Percentiles rank a stretch among this genome's conserved stretches.
phyloP scores from a whole-genome alignment of 345 rosid genomes.

The Eucalyptus erythrocorys region DNA sequence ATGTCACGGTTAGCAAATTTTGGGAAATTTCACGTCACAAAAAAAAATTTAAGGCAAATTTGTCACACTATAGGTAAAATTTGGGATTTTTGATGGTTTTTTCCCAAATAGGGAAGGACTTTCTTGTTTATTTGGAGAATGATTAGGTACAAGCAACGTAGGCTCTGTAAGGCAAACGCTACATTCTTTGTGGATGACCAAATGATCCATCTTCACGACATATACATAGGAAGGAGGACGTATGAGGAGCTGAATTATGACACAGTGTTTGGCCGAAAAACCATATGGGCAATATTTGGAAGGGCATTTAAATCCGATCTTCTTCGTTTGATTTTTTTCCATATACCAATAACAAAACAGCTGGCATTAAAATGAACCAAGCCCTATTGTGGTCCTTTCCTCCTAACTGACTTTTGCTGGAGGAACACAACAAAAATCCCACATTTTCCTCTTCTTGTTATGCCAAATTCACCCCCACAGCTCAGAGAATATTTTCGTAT shows the following conservation, averaged over 20 bases:
- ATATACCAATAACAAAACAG: neutral
- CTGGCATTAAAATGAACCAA: neutral
- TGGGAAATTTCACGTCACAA: accelerated
- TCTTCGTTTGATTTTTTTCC: neutral
- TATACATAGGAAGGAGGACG: neutral
- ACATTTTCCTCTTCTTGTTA: neutral
- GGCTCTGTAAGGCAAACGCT: neutral
- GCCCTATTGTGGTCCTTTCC: neutral
- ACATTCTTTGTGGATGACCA: neutral
- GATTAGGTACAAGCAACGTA: neutral
- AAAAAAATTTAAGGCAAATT: no score
- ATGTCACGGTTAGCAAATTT: no score
- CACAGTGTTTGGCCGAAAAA: neutral
- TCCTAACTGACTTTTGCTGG: neutral
- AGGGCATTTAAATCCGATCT: neutral
- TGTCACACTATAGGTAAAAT: no score
- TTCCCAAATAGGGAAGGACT: neutral
- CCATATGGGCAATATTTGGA: neutral
- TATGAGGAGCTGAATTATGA: neutral
- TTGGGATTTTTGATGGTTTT: no score
- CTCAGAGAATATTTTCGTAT: neutral
- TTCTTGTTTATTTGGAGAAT: neutral
- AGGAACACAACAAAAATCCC: neutral
- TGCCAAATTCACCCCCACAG: neutral
- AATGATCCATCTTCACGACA: neutral